These are phyloP conservation scores for Exophiala phaeomuriformis DNA, from an alignment of 2,329 filamentous ascomycete species.

Conservation along the genomic window DNA sequence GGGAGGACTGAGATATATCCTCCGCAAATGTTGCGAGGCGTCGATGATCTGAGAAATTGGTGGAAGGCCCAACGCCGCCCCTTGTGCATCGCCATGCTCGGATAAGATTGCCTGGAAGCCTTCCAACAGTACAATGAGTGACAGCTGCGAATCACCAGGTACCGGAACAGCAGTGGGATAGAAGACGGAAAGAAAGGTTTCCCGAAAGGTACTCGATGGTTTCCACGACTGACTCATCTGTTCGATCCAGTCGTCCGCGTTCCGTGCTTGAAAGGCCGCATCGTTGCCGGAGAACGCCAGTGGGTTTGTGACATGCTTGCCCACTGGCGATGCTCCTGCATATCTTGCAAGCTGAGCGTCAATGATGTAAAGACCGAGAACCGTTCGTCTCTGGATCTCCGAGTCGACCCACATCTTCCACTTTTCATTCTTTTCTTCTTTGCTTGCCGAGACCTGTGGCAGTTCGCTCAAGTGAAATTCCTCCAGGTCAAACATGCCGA, in stretches of 20 bases:
- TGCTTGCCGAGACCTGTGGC: background rate
- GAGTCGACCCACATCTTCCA: background rate
- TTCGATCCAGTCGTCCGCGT: constrained; percentile 35
- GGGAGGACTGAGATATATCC: constrained; percentile 33
- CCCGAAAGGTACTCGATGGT: background rate
- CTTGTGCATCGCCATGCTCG: constrained; percentile 34
- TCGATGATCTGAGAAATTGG: constrained; percentile 33
- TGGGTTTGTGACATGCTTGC: constrained; percentile 35
- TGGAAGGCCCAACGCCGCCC: constrained; percentile 36
- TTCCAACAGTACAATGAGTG: constrained; percentile 39
- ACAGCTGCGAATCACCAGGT: constrained; percentile 31
- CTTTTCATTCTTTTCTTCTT: background rate
- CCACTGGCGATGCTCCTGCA: background rate
- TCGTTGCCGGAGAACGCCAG: constrained; percentile 36
- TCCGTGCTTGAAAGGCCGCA: constrained; percentile 36
- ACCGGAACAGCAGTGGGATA: background rate
- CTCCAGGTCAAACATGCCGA: constrained; percentile 3
- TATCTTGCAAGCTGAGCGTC: constrained; percentile 9
- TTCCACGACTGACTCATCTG: constrained; percentile 23
- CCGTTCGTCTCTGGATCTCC: constrained; percentile 20
- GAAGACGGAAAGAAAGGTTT: background rate
- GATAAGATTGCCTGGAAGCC: constrained; percentile 39
- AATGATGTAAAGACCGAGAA: constrained; percentile 20
- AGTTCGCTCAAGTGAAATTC: background rate
- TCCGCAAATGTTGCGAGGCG: constrained; percentile 32